phyloP scores from a whole-genome alignment of 257 asterid species.

The Petunia secreta region DNA sequence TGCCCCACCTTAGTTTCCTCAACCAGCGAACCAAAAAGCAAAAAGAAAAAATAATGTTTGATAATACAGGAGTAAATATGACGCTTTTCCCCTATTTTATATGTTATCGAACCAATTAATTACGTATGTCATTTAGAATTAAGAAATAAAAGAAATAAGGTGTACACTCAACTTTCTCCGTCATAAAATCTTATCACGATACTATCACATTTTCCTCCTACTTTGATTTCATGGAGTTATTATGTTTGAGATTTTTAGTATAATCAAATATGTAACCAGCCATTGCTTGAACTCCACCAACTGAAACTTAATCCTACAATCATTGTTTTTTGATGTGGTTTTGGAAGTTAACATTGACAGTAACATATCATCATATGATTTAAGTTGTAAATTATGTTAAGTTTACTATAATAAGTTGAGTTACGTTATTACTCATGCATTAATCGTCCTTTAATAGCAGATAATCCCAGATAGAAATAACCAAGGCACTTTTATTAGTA shows the following conservation, averaged over 20 bases:
- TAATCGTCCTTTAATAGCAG: not conserved
- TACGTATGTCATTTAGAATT: too few relatives aligned
- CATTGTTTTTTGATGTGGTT: not conserved
- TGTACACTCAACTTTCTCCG: too few relatives aligned
- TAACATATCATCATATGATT: not conserved
- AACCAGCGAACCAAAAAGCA: too few relatives aligned
- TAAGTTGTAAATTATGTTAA: not conserved
- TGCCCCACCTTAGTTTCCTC: too few relatives aligned
- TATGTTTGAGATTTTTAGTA: not conserved
- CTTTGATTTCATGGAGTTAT: not conserved
- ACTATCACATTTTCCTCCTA: not conserved
- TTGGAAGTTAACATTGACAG: not conserved
- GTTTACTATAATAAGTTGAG: not conserved
- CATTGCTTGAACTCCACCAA: not conserved
- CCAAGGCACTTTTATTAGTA: not conserved
- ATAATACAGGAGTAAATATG: too few relatives aligned
- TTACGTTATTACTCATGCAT: not conserved
- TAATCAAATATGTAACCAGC: not conserved
- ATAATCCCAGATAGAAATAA: not conserved
- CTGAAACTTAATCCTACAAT: not conserved
- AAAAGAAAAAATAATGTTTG: too few relatives aligned
- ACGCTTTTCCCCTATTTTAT: too few relatives aligned
- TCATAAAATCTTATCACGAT: too few relatives aligned
- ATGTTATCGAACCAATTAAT: too few relatives aligned
- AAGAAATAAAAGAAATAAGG: too few relatives aligned